Evolutionary conservation across 805 yeast genomes (phyloP).

Genomic region (Ogataea parapolymorpha): DNA sequence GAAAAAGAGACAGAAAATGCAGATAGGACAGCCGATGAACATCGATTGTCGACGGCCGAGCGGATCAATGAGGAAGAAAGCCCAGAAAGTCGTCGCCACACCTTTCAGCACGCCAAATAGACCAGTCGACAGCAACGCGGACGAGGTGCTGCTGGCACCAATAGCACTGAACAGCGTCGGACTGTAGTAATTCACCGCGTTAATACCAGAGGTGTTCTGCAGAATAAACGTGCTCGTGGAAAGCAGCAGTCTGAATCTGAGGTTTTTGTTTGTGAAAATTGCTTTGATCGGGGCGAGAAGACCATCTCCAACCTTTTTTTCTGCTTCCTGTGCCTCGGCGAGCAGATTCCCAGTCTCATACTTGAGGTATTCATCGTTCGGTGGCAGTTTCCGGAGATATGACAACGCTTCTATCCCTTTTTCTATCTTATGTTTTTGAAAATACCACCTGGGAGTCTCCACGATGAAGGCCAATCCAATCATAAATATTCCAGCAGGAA

Average conservation of each 20-base stretch:
- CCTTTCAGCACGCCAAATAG: conserved; percentile 7
- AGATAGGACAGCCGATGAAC: no score
- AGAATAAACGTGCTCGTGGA: conserved; percentile 16
- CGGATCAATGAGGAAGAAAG: background rate
- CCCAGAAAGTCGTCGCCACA: conserved; percentile 5
- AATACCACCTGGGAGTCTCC: no score
- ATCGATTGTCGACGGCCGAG: no score
- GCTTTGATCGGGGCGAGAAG: conserved; percentile 1
- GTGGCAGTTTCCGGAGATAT: no score
- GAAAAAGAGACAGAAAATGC: no score
- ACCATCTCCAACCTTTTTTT: conserved; percentile 4
- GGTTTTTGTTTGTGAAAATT: conserved; percentile 36
- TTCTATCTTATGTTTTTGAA: no score
- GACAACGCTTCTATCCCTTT: no score
- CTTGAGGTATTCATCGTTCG: no score
- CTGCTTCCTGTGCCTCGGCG: background rate
- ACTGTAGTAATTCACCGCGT: conserved; percentile 46
- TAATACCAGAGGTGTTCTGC: conserved; percentile 37
- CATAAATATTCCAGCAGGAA: no score
- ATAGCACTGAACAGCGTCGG: conserved; percentile 44
- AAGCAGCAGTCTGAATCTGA: conserved; percentile 25
- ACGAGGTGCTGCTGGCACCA: conserved; percentile 26
- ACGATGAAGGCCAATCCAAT: no score
- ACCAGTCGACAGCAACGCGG: conserved; percentile 28
- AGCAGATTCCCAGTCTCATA: no score